Conservation (phyloP, 2,329 filamentous ascomycete genomes). For the Elsinoe ampelina region DNA sequence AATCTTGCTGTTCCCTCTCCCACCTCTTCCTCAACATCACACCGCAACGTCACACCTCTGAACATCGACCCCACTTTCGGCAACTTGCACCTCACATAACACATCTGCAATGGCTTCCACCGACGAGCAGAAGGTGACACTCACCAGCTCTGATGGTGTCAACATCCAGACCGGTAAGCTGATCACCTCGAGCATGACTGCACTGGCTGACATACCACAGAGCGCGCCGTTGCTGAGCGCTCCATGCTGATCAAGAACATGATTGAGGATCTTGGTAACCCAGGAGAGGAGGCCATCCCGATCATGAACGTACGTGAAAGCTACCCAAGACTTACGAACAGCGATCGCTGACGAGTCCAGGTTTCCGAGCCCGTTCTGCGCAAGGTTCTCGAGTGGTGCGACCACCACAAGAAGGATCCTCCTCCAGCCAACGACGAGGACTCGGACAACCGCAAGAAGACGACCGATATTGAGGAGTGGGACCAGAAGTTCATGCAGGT, state of each 20-base stretch:
- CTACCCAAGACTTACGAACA: neutral
- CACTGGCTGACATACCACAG: conserved; percentile 29
- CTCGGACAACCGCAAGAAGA: conserved; percentile 91
- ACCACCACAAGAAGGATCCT: conserved; percentile 86
- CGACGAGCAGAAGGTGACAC: conserved; percentile 31
- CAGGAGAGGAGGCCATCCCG: conserved; percentile 61
- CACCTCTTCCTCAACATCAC: conserved; percentile 1
- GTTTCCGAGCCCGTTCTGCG: conserved; percentile 88
- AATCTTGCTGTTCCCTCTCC: conserved; percentile 11
- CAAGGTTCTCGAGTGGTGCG: conserved; percentile 98
- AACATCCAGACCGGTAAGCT: conserved; percentile 34
- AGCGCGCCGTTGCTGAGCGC: conserved; percentile 77
- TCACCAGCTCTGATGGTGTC: conserved; percentile 38
- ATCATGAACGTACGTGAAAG: conserved; percentile 58
- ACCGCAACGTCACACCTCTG: conserved; percentile 5
- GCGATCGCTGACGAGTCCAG: conserved; percentile 23
- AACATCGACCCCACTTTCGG: conserved; percentile 14
- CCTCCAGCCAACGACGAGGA: conserved; percentile 77
- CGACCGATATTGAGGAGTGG: conserved; percentile 98
- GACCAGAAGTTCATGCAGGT: conserved; percentile 99
- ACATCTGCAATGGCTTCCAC: conserved; percentile 25
- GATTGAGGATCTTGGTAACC: conserved; percentile 78
- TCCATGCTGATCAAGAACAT: conserved; percentile 97
- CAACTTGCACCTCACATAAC: conserved; percentile 13
- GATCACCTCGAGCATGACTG: neutral